A percentile compares a stretch with the other conserved stretches of the same genome.
Evolutionary conservation across 768 basidiomycete species (phyloP).

Genomic region (Cyclocybe cylindracea): DNA sequence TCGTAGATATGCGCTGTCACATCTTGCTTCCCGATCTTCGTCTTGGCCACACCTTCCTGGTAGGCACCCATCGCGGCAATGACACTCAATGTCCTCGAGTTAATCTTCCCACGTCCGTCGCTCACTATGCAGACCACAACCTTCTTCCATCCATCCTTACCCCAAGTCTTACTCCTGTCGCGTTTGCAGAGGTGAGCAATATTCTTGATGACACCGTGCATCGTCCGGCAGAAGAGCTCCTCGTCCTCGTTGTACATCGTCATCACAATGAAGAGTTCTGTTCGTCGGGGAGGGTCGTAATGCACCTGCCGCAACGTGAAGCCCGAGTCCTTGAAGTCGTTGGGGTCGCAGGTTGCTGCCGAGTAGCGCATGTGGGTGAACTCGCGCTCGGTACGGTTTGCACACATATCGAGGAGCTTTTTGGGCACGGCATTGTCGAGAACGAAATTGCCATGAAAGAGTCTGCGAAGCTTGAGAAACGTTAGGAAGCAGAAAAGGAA

Average conservation of each 20-base stretch:
- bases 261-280: slow-evolving; percentile 96
- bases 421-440: slow-evolving; percentile 87
- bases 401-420: slow-evolving; percentile 86
- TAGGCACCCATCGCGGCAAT: slow-evolving; percentile 94
- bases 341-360: slow-evolving; percentile 95
- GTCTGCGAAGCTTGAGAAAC: slow-evolving; percentile 32
- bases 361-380: slow-evolving; percentile 97
- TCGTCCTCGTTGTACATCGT: slow-evolving; percentile 98
- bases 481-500: not conserved
- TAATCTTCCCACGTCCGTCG: slow-evolving; percentile 85
- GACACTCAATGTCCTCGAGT: slow-evolving; percentile 78
- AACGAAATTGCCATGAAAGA: slow-evolving; percentile 94
- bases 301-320: slow-evolving; percentile 91
- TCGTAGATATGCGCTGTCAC: slow-evolving; percentile 93
- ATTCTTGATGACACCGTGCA: slow-evolving; percentile 97
- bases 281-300: slow-evolving; percentile 87
- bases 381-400: slow-evolving; percentile 77
- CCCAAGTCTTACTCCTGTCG: slow-evolving; percentile 92
- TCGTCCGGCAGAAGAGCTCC: slow-evolving; percentile 85
- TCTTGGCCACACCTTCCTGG: slow-evolving; percentile 92
- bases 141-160: slow-evolving; percentile 98
- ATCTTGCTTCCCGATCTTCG: slow-evolving; percentile 75
- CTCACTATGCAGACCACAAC: slow-evolving; percentile 92
- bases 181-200: slow-evolving; percentile 86
- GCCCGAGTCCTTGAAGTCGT: slow-evolving; percentile 78